Evolutionary conservation across 208 protist genomes (phyloP), one percentile per base, ranked within the genome.

Genomic region (Leishmania guyanensis): DNA sequence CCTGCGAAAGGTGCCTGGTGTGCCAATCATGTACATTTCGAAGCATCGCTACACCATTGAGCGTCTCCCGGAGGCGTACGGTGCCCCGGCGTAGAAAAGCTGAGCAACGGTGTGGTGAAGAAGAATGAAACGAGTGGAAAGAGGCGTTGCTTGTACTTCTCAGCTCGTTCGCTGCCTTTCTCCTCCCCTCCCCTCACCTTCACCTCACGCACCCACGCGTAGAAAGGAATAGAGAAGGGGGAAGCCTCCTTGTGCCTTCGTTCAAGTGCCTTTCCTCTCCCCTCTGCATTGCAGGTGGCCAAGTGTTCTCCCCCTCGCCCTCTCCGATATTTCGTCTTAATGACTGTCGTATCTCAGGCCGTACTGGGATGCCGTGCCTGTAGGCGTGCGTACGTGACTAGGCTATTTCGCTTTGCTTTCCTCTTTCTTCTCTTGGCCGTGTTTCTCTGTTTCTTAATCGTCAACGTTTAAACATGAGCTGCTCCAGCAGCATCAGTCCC

Each of bases 1-100:
- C 20, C 89, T 99, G 56, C 93, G 99, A 53, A 99, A 99, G 88
- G 96, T 99, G 50, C 99, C 99, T 17, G 99, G 99, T 68, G 99
- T 99, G 33, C 99, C 99, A 1, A 99, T 99, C 86, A 99, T 99
- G 93, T 99, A 98, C 87, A 99, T 99, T 71, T 89, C 96, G 46
- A 96, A 97, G 73, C 98, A 99, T 64, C 95, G 96, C 81, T 99
- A 99, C 92, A 98, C 95, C 22, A 98, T 99, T 81, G 99, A 99
- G 86, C 90, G 99, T 39, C 90, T 99, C 79, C 99, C 99, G 10
- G 99, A 99, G 70, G 98, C 94, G 16, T 98, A 94, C 76, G 95
- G 95, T 33, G 95, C 95, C 1, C 88, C 94, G 14, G 60, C 80
- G 48, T 90, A 78, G 51, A 56, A 46, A 56, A 22, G 48, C 8